These are phyloP conservation scores for Cryptosporidium bovis DNA, from an alignment of 169 alveolate species.

Conservation along the genomic window DNA sequence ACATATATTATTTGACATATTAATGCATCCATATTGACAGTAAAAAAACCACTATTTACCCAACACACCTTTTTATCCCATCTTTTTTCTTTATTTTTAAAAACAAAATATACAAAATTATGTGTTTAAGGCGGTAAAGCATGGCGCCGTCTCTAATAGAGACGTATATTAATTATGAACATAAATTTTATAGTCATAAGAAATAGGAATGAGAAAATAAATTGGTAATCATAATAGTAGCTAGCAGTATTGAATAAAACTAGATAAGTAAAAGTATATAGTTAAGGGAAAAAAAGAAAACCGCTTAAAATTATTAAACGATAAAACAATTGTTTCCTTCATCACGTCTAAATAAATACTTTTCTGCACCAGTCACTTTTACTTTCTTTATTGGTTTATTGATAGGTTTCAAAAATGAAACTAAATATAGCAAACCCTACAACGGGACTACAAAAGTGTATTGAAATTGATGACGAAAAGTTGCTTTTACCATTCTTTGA, in stretches of 20 bases:
- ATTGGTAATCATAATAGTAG: not conserved
- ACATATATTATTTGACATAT: too few species aligned
- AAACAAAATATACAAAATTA: not conserved
- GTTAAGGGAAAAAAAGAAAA: not conserved
- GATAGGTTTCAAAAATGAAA: constrained; percentile 87
- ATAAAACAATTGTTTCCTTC: not conserved
- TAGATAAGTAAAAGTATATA: not conserved
- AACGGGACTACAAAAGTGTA: constrained; percentile 95
- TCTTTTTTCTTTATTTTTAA: too few species aligned
- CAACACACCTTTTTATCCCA: too few species aligned
- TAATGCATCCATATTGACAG: too few species aligned
- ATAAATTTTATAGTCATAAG: not conserved
- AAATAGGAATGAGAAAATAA: not conserved
- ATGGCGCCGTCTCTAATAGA: not conserved
- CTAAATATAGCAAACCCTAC: constrained; percentile 95
- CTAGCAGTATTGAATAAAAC: not conserved
- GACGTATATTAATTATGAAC: not conserved
- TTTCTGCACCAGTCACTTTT: too few species aligned
- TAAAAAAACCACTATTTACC: too few species aligned
- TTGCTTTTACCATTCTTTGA: constrained; percentile 96
- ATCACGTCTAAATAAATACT: constrained; percentile 21
- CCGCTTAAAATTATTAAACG: too few species aligned
- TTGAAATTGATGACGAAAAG: constrained; percentile 99
- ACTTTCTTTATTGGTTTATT: constrained; percentile 23
- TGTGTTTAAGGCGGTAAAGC: not conserved